Conservation (phyloP, 2,329 filamentous ascomycete species). For the Alternaria triticina region DNA sequence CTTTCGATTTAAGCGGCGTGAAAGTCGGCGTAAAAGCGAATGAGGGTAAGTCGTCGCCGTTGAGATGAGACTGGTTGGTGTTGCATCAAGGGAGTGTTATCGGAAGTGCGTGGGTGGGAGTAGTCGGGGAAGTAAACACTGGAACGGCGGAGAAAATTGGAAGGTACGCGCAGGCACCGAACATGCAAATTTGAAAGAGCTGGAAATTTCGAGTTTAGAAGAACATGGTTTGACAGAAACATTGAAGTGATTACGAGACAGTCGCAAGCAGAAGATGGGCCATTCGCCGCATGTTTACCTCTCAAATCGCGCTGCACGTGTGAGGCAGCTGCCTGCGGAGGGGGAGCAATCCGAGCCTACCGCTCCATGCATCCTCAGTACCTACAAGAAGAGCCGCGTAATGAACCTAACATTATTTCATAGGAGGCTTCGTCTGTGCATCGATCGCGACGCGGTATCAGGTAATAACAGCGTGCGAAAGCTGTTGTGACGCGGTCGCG, state of each 20-base stretch:
- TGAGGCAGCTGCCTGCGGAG: neutral
- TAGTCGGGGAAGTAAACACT: neutral
- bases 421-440: neutral
- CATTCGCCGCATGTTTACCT: neutral
- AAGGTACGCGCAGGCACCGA: neutral
- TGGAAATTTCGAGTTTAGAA: too few species aligned
- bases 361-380: neutral
- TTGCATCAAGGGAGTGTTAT: neutral
- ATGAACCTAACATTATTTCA: accelerated
- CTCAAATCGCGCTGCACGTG: neutral
- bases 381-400: neutral
- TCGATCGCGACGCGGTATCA: neutral
- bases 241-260: neutral
- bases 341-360: neutral
- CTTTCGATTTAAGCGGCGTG: neutral
- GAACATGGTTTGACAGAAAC: neutral
- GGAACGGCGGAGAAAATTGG: neutral
- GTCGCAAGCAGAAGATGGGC: neutral
- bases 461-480: neutral
- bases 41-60: neutral
- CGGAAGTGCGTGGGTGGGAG: neutral
- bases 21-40: neutral
- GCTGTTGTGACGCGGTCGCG: neutral
- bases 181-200: neutral
- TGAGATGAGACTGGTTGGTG: neutral